Percentiles rank a stretch among this genome's conserved stretches.
These are phyloP conservation scores for Didymella pomorum DNA, from an alignment of 2,329 filamentous ascomycete genomes.

Conservation along the genomic window DNA sequence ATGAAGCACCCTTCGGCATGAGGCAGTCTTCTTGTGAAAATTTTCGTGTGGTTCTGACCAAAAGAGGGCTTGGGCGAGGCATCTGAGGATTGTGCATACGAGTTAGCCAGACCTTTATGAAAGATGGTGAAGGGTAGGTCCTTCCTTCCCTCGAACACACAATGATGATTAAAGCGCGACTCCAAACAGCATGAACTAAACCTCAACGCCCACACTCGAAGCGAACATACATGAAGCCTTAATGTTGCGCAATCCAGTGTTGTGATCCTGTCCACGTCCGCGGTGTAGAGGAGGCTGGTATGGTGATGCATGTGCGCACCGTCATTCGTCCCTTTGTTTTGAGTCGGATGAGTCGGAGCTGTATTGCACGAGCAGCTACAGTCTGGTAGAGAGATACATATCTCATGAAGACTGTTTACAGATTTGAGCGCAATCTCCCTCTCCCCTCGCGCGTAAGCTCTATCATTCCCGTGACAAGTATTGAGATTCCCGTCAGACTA, in stretches of 20 bases:
- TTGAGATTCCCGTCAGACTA: too few species aligned
- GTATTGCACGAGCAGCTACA: background rate
- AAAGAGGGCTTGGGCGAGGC: too few species aligned
- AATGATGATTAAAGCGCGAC: background rate
- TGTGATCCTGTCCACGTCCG: background rate
- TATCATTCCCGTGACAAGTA: background rate
- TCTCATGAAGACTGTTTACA: background rate
- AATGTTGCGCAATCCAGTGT: background rate
- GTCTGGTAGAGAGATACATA: background rate
- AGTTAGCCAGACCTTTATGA: too few species aligned
- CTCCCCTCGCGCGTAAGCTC: background rate
- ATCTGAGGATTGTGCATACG: too few species aligned
- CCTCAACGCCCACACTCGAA: background rate
- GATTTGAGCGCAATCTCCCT: background rate
- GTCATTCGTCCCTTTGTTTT: too few species aligned
- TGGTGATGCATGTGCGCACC: background rate
- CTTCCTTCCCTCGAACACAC: background rate
- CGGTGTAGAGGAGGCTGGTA: background rate
- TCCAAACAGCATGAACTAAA: background rate
- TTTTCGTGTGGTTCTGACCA: too few species aligned
- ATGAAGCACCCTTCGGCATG: too few species aligned
- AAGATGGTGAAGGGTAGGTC: too few species aligned
- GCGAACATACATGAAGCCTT: background rate
- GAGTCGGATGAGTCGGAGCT: background rate
- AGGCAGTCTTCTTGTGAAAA: too few species aligned